Evolutionary conservation across 2,329 filamentous ascomycete genomes (phyloP), one percentile per base, ranked within the genome.

Genomic region (Amauroascus verrucosus): DNA sequence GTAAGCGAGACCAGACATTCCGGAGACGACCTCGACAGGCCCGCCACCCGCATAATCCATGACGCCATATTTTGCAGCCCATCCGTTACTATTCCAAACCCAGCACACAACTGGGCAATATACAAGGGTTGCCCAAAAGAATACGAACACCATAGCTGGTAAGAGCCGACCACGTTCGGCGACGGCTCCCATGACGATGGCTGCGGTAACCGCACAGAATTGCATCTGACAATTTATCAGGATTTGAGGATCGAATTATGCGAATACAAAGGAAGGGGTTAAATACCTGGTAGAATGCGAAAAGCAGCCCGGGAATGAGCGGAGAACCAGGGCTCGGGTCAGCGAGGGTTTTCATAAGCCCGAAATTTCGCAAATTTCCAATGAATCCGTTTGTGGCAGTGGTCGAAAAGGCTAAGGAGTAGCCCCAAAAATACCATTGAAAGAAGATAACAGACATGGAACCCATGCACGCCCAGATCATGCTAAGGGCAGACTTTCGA

Each of bases 381-480:
- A 98, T 97, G 74, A 86, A 97, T 51, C 87, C 85, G 72, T 87
- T 96, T 61, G 81, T 88, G 3, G 84, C 86, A 13, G 82, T 82
- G 41, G 80, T 77, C 65, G 86, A 93, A 72, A 97, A 96, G 50
- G 91, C 90, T 57, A 98, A 77, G 13, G 91, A 95, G 72, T 95
- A 98, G 35, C 93, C 93, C 91, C 93, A 97, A 71, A 98, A 96
- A 67, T 96, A 97, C 93, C 93, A 98, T 75, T 98, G 93, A 76
- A 98, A 96, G 54, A 87, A 85, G 68, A 96, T 79, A 66, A 97
- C 83, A 46, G 87, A 90, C 67, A 86, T 86, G 45, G 89, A 93
- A 69, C 86, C 91, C 87, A 98, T 94, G 73, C 86, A 89, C 13
- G 91, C 89, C 88, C 90, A 97, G 65, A 98, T 93, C 77, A 97